phyloP scores from a whole-genome alignment of 306 rosid genomes.

The Acacia crassicarpa region DNA sequence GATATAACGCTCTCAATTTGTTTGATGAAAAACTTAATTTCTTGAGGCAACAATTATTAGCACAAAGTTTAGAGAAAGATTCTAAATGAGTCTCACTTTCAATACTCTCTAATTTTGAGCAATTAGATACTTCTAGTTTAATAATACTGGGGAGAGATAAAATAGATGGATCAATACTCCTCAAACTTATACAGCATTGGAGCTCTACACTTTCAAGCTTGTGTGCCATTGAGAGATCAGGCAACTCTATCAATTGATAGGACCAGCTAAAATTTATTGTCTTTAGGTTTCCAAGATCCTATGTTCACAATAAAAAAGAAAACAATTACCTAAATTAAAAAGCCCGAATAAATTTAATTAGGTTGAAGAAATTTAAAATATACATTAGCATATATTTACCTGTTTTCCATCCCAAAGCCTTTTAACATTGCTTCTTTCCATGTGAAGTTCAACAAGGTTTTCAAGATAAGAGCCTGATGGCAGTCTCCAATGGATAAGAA shows the following conservation, averaged over 20 bases:
- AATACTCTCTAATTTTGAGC: neutral
- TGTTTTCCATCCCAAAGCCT: neutral
- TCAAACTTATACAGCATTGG: fast-evolving
- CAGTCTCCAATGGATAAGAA: neutral
- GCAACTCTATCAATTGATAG: neutral
- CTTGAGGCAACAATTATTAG: neutral
- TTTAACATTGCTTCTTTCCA: neutral
- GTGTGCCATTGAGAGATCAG: neutral
- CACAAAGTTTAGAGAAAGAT: too few relatives aligned
- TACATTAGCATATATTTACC: neutral
- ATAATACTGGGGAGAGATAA: neutral
- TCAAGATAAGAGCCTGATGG: neutral
- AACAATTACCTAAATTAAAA: neutral
- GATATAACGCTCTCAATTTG: fast-evolving
- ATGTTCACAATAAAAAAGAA: neutral
- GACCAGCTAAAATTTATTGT: neutral
- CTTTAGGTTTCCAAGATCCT: neutral
- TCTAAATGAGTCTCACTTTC: neutral
- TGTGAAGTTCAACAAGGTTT: neutral
- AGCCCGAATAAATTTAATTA: neutral
- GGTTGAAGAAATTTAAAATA: neutral
- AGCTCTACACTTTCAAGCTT: neutral
- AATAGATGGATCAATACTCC: neutral
- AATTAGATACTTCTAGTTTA: fast-evolving
- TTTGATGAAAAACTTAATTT: neutral